Base-by-base conservation (phyloP, 2,329 filamentous ascomycete species). In the Graphilbum fragrans region DNA sequence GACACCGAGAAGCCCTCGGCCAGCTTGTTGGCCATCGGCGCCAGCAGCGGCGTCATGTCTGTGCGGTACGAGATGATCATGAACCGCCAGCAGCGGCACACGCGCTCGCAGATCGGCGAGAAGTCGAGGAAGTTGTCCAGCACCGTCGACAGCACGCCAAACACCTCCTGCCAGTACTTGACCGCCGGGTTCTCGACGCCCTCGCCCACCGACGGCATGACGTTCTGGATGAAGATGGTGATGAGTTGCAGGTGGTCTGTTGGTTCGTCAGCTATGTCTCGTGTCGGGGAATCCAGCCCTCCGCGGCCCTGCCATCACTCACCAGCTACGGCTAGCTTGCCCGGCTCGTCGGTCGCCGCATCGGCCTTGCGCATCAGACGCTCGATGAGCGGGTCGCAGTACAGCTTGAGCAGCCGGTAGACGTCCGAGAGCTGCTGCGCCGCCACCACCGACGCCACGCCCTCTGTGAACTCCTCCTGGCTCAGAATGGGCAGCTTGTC, bases 61-160 rank as follows among this genome's bases (percentile, higher is more conserved):
- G 82, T 92, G 49, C 92, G 78, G 61, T 96, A 96, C 0, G 88
- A 94, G 45, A 96, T 86, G 32, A 98, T 77, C 85, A 96, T 95
- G 58, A 90, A 84, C 48, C 93, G 78, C 87, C 90, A 98, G 67
- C 86, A 95, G 47, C 90, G 78, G 61, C 90, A 96, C 21, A 98
- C 77, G 34, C 90, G 75, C 66, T 98, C 92, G 49, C 93, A 82
- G 45, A 98, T 93, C 4, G 92, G 90, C 14, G 80, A 72, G 51
- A 88, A 95, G 52, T 74, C 69, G 47, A 88, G 75, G 58, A 96
- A 98, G 56, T 81, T 90, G 53, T 93, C 83, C 42, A 93, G 72
- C 45, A 98, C 84, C 8, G 83, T 86, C 9, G 85, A 79, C 45
- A 96, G 70, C 32, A 95, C 78, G 1, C 86, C 85, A 58, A 96